A percentile compares a stretch with the other conserved stretches of the same genome.
Evolutionary conservation across 768 basidiomycete genomes (phyloP).

Genomic region (Russula emetica): DNA sequence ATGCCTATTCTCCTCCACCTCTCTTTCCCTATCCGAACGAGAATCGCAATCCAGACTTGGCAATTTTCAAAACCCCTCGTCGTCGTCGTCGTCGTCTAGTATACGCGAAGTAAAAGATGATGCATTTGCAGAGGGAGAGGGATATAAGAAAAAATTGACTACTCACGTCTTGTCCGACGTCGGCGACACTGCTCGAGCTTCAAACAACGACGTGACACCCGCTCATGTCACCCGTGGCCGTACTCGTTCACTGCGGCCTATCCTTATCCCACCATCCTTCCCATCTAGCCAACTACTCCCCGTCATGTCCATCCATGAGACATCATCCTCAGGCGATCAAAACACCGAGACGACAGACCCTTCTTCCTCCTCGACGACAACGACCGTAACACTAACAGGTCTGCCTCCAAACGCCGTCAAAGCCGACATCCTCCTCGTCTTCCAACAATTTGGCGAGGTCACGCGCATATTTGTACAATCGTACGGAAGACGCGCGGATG

Average conservation of each 20-base stretch:
- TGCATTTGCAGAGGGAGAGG: background rate
- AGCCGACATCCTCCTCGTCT: slow-evolving; percentile 6
- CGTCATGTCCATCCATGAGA: background rate
- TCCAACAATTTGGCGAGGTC: slow-evolving; percentile 13
- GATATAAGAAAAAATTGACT: background rate
- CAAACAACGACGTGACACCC: background rate
- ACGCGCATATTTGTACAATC: background rate
- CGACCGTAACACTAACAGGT: background rate
- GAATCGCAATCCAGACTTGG: background rate
- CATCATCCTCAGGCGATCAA: background rate
- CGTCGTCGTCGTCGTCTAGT: too few relatives aligned
- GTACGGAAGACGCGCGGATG: slow-evolving; percentile 2
- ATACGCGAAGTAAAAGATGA: background rate
- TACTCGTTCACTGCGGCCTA: background rate
- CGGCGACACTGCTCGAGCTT: background rate
- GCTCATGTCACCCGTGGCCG: background rate
- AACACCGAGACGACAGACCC: background rate
- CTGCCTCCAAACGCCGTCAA: slow-evolving; percentile 2
- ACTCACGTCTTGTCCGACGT: too few relatives aligned
- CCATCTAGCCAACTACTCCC: background rate
- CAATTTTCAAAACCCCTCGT: too few relatives aligned
- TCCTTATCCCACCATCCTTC: slow-evolving; percentile 11
- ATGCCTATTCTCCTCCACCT: background rate
- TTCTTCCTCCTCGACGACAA: background rate
- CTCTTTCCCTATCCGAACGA: background rate